Evolutionary conservation across 2,329 filamentous ascomycete species (phyloP).

Genomic region (Trichoderma hamatum): DNA sequence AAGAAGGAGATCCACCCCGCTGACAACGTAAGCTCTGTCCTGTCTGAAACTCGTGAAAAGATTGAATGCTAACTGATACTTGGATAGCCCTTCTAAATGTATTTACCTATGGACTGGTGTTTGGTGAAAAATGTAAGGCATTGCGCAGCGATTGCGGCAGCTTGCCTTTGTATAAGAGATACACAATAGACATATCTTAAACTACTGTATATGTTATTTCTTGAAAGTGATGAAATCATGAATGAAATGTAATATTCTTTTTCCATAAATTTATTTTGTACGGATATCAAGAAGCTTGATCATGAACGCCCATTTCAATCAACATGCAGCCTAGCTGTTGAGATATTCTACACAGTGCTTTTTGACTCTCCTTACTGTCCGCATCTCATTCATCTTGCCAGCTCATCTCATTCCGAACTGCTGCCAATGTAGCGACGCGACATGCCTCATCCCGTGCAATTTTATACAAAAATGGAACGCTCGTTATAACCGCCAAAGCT

Average conservation of each 20-base stretch:
- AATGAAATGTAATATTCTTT: neutral
- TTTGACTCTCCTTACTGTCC: neutral
- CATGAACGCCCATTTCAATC: too few relatives aligned
- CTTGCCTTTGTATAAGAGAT: slow-evolving; percentile 46
- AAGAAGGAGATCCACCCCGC: slow-evolving; percentile 60
- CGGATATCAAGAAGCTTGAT: too few relatives aligned
- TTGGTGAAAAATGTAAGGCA: slow-evolving; percentile 35
- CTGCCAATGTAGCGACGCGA: neutral
- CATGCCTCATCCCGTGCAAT: neutral
- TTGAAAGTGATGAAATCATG: neutral
- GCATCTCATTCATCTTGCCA: slow-evolving; percentile 6
- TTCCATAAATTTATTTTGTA: too few relatives aligned
- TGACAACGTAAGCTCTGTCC: slow-evolving; percentile 59
- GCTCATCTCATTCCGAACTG: slow-evolving; percentile 26
- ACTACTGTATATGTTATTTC: neutral
- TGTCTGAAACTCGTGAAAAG: neutral
- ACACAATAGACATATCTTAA: slow-evolving; percentile 41
- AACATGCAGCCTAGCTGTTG: neutral
- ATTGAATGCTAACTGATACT: slow-evolving; percentile 32
- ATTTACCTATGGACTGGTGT: neutral
- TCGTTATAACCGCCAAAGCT: neutral
- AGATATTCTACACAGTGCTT: neutral
- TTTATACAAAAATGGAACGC: neutral
- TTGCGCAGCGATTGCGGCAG: slow-evolving; percentile 32
- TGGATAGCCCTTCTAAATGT: slow-evolving; percentile 46